A percentile compares a stretch with the other conserved stretches of the same genome.
phyloP scores from a whole-genome alignment of 345 rosid genomes.

The Anastatica hierochuntica region DNA sequence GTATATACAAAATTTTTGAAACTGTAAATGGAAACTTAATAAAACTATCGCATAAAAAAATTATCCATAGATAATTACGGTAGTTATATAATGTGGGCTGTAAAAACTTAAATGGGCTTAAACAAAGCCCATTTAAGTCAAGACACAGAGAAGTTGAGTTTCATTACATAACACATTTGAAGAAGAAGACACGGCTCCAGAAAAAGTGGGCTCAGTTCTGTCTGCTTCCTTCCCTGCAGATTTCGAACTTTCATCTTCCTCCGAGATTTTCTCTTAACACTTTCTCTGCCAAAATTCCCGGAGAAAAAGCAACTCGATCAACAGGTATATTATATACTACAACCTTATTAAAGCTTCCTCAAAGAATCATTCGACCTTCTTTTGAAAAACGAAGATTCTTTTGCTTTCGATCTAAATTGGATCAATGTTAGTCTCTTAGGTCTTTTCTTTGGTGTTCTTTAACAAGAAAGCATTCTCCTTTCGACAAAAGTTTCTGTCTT shows the following conservation, averaged over 20 bases:
- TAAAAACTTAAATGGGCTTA: too few relatives aligned
- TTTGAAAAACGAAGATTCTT: too few relatives aligned
- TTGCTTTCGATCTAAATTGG: constrained; percentile 13
- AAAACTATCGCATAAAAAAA: too few relatives aligned
- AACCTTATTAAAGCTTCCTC: constrained; percentile 7
- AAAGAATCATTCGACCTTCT: not conserved
- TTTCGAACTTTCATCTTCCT: constrained; percentile 9
- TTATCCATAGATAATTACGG: too few relatives aligned
- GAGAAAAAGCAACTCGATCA: constrained; percentile 31
- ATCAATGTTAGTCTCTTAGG: constrained; percentile 11
- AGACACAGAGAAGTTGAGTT: too few relatives aligned
- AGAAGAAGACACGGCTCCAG: too few relatives aligned
- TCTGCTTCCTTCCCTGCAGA: constrained; percentile 21
- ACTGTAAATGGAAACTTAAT: too few relatives aligned
- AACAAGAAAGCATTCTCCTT: constrained; percentile 9
- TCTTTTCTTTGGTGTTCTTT: constrained; percentile 15
- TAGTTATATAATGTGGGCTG: too few relatives aligned
- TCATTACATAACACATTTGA: too few relatives aligned
- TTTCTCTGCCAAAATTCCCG: constrained; percentile 35
- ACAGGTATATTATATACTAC: too few relatives aligned
- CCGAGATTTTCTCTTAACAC: constrained; percentile 18
- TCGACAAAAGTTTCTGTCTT: not conserved
- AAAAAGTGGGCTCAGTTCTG: constrained; percentile 20
- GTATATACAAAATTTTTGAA: too few relatives aligned
- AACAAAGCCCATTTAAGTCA: too few relatives aligned